Base-by-base conservation (phyloP, 1,139 yeast species). In the Lodderomyces orthopsilosis region DNA sequence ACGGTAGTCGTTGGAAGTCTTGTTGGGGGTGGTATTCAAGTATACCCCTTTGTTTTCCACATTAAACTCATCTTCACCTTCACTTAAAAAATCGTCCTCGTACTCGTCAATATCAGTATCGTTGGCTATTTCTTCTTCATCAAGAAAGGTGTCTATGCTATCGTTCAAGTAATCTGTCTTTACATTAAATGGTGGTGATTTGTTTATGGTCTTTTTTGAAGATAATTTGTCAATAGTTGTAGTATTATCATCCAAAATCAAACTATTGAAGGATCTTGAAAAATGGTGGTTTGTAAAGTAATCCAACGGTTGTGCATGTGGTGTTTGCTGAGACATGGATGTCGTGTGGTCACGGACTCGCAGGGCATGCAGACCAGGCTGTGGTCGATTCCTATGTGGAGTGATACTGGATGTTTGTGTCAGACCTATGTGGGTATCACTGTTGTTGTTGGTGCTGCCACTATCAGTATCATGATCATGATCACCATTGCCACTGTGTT, bases 161-260 rank as follows among this genome's bases (percentile, higher is more conserved):
- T 62, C 68, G 37, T 54, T 54, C 41, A 56, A 55, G n/a, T 49
- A 51, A 45, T 63, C 68, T 36, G 62, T 63, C 43, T 69, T 68
- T 41, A 68, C 60, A 46, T 68, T 70, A 53, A 71, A 71, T 1
- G 75, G 75, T n/a, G 76, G 77, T 9, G 74, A 66, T 48, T 69
- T 69, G 50, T 67, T 68, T 38, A 70, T 56, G 22, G 53, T 57
- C 46, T 55, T 58, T 45, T 38, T 46, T 14, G 17, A 27, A 13
- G 26, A 27, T 14, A 23, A 17, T 6, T 24, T 22, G 7, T 33
- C 37, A 17, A 34, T 40, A 13, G 23, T 35, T 12, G 28, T 28
- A 35, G 35, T 37, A 8, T 46, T 32, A 47, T 73, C 78, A 28
- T 72, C 76, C 38, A 73, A 56, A 6, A 72, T 70, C 53, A 73